Evolutionary conservation across 179 eudicot genomes (phyloP), one percentile per base, ranked within the genome.

Genomic region (Actinidia polygama): DNA sequence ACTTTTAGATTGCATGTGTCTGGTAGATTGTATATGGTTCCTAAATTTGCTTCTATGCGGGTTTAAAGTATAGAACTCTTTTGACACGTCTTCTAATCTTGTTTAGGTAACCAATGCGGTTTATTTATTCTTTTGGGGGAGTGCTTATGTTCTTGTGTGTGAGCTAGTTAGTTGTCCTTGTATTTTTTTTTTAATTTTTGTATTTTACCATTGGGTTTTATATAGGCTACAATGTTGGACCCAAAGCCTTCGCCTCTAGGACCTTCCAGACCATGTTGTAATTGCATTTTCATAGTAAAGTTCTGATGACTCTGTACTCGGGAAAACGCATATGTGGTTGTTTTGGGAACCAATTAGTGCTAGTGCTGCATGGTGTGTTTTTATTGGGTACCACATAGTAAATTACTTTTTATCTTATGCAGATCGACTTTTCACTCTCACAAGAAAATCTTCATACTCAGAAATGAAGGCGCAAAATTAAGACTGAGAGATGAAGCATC

Each of bases 11-110:
- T 18, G 69, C 58, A 1, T 44, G 16, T 44, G 36, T 24, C 69
- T 58, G 80, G 30, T 44, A 30, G 85, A 51, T 69, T 58, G 44
- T 40, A 51, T 8, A 51, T 26, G 10, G 72, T 24, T 57, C 72
- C 61, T 49, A 49, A 66, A 40, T 10, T 86, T 82, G 76, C 81
- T 78, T 84, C 76, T 68, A 47, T 23, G 78, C 75, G 70, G 80
- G 73, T 73, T 80, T 40, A 84, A 82, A 84, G 81, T 62, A 44
- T 50, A 50, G 26, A 61, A 73, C 61, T 68, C 59, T 30, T 30
- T 2, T 67, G 30, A 66, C 47, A 18, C 23, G 36, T 50, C 77
- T 26, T 18, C 74, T 44, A 11, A 15, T 51, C 36, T 73, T 51
- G 40, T 73, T 21, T 36, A 49, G 15, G 58, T 1, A 70, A 70